Evolutionary conservation across 306 rosid species (phyloP).

Genomic region (Vachellia pachyceras): DNA sequence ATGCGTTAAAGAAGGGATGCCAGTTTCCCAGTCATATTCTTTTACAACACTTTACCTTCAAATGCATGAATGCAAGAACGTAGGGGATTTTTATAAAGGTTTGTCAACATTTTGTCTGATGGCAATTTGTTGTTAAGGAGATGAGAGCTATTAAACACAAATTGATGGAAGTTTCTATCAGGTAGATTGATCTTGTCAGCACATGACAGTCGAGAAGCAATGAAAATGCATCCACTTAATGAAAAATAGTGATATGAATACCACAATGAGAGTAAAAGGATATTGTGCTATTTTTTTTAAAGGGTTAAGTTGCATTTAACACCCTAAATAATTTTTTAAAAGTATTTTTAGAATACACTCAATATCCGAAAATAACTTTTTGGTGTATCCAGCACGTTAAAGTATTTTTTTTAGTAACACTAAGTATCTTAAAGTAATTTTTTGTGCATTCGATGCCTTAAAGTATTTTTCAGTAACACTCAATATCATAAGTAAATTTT

Average conservation of each 20-base stretch:
- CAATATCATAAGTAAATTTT: no score
- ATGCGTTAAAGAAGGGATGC: background rate
- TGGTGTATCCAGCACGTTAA: no score
- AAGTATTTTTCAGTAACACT: no score
- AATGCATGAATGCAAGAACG: background rate
- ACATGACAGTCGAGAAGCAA: background rate
- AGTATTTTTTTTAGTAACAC: no score
- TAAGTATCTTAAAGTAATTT: no score
- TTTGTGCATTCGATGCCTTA: no score
- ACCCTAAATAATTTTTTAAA: no score
- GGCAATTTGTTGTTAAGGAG: background rate
- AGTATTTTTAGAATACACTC: no score
- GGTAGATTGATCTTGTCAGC: background rate
- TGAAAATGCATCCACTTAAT: background rate
- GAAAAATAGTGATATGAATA: background rate
- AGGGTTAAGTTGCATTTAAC: no score
- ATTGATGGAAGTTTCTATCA: constrained; percentile 6
- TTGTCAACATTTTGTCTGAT: background rate
- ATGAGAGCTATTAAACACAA: background rate
- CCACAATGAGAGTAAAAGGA: background rate
- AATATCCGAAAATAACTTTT: no score
- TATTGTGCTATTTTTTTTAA: background rate
- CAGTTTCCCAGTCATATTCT: background rate
- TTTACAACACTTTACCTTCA: background rate
- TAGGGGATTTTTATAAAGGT: background rate